Evolutionary conservation across 345 rosid genomes (phyloP), one percentile per base, ranked within the genome.

Genomic region (Arabidopsis suecica): DNA sequence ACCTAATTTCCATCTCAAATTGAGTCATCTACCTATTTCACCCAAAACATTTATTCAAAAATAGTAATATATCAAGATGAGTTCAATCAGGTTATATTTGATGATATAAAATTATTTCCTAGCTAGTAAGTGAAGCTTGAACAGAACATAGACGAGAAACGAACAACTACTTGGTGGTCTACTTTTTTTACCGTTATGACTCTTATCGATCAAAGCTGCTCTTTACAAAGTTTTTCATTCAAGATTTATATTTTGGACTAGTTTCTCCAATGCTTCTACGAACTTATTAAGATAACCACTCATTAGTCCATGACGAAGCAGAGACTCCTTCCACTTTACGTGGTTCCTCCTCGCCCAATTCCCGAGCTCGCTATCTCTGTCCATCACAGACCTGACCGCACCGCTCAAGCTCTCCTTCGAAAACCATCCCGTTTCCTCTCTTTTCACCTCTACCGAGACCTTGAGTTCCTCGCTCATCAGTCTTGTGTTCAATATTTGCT

Each of bases 181-280:
- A 36, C 32, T 40, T 61, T 16, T 7, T 34, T 12, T 16, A 48
- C 5, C 10, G 5, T 2, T 16, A 16, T 16, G 18, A 16, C 3
- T 28, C 9, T 20, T 20, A 49, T 18, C 8, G 23, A 48, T 49
- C 12, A 49, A 18, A 49, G 5, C 2, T 49, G 8, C 13, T 49
- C 20, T 28, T 20, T 56, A 30, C 54, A 18, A 18, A 16, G 10
- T 30, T 10, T 4, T 7, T 68, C 42, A 56, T 20, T 47, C 32
- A 71, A 47, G 40, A 47, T 45, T 32, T 36, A 36, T 49, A 25
- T 37, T 45, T 14, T 58, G 50, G 56, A 72, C 61, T 38, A 73
- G 23, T 56, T 62, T 54, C 63, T 73, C 30, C 65, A 73, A 8
- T 16, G 42, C 54, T 7, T 56, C 66, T 16, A 41, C 47, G 4